Conservation (phyloP, 1,284 basidiomycete genomes). For the Austroboletus novae-zelandiae region DNA sequence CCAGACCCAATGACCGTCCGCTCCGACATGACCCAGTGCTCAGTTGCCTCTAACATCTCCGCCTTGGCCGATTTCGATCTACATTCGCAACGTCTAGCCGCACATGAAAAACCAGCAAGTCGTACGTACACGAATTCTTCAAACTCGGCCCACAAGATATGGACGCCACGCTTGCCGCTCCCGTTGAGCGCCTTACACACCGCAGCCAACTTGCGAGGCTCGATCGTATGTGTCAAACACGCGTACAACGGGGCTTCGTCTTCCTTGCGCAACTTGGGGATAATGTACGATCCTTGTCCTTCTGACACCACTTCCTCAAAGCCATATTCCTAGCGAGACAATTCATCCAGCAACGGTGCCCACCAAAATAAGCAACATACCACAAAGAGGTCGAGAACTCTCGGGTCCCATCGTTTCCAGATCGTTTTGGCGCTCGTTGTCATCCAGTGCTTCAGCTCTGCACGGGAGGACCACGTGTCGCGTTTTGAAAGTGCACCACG, state of each 20-base stretch:
- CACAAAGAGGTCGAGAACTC: slow-evolving; percentile 25
- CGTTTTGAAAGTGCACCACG: slow-evolving; percentile 26
- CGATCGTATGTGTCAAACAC: slow-evolving; percentile 28
- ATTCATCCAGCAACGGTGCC: background rate
- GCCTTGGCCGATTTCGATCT: slow-evolving; percentile 26
- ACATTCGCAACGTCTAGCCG: background rate
- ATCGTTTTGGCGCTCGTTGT: slow-evolving; percentile 11
- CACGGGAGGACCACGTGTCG: slow-evolving; percentile 23
- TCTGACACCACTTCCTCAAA: slow-evolving; percentile 18
- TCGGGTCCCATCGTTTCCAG: slow-evolving; percentile 29
- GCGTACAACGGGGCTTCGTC: slow-evolving; percentile 31
- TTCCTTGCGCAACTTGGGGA: slow-evolving; percentile 27
- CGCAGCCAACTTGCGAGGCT: slow-evolving; percentile 23
- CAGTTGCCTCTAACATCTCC: slow-evolving; percentile 30
- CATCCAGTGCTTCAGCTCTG: slow-evolving; percentile 24
- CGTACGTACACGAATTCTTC: slow-evolving; percentile 33
- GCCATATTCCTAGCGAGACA: slow-evolving; percentile 19
- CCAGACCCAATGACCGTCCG: slow-evolving; percentile 27
- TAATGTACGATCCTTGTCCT: slow-evolving; percentile 13
- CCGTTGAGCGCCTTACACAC: slow-evolving; percentile 16
- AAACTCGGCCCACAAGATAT: slow-evolving; percentile 31
- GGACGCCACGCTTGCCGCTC: slow-evolving; percentile 18
- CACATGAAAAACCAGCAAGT: background rate
- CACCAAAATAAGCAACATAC: slow-evolving; percentile 8
- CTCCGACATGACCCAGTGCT: slow-evolving; percentile 20